These are phyloP conservation scores for Kodamaea alishanica DNA, from an alignment of 1,139 yeast genomes.

Conservation along the genomic window DNA sequence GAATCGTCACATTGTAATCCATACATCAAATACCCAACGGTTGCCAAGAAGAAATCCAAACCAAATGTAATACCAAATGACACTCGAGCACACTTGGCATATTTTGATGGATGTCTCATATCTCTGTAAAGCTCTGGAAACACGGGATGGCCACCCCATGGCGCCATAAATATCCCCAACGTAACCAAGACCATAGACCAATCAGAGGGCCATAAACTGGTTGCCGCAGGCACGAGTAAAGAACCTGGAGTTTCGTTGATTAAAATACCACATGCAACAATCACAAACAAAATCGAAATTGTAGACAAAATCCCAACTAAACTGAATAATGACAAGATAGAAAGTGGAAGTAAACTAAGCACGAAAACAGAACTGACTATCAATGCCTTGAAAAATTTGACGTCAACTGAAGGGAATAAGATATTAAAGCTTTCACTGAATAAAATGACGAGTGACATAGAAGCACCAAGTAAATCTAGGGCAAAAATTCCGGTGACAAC, in stretches of 20 bases:
- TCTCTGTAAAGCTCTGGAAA: slow-evolving; percentile 78
- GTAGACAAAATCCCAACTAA: slow-evolving; percentile 75
- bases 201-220: slow-evolving; percentile 51
- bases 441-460: slow-evolving; percentile 68
- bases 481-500: slow-evolving; percentile 70
- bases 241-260: slow-evolving; percentile 64
- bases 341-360: slow-evolving; percentile 71
- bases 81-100: slow-evolving; percentile 23
- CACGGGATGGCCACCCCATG: slow-evolving; percentile 90
- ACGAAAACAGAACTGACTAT: slow-evolving; percentile 50
- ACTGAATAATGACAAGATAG: slow-evolving; percentile 66
- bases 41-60: slow-evolving; percentile 33
- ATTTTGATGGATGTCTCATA: slow-evolving; percentile 70
- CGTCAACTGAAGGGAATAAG: slow-evolving; percentile 52
- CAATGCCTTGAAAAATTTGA: slow-evolving; percentile 46
- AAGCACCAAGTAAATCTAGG: slow-evolving; percentile 73
- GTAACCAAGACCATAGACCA: slow-evolving; percentile 51
- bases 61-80: slow-evolving; percentile 34
- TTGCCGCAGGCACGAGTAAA: slow-evolving; percentile 48
- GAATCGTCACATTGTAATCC: slow-evolving; percentile 38
- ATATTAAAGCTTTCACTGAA: slow-evolving; percentile 82
- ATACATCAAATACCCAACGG: slow-evolving; percentile 41
- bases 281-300: slow-evolving; percentile 53
- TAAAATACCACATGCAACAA: slow-evolving; percentile 60
- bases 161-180: slow-evolving; percentile 76